A percentile compares a stretch with the other conserved stretches of the same genome.
These are phyloP conservation scores for Phaffia rhodozyma DNA, from an alignment of 1,284 basidiomycete genomes.

Conservation along the genomic window DNA sequence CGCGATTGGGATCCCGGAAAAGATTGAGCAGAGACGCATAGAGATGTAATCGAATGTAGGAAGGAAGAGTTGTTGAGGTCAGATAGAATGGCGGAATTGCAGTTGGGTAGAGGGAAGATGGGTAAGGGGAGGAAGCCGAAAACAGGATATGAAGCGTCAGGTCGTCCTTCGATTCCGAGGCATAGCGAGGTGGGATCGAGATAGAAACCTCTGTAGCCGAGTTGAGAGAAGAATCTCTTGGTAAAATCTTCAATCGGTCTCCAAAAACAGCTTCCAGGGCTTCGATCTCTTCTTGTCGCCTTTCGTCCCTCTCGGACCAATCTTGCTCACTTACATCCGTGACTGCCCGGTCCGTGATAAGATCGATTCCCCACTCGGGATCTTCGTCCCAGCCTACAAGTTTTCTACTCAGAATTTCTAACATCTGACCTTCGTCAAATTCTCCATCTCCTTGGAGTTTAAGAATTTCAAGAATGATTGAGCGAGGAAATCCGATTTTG, in stretches of 20 bases:
- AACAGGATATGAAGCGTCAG: constrained; percentile 57
- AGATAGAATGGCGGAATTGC: constrained; percentile 62
- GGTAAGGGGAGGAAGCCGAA: constrained; percentile 38
- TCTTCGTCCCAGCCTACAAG: constrained; percentile 35
- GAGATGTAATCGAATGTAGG: constrained; percentile 76
- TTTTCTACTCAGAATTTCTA: constrained; percentile 34
- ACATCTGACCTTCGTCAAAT: constrained; percentile 29
- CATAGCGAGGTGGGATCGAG: constrained; percentile 50
- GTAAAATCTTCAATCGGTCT: constrained; percentile 32
- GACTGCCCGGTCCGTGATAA: constrained; percentile 43
- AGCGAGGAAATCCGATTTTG: constrained; percentile 69
- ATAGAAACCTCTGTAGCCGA: constrained; percentile 42
- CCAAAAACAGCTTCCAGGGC: constrained; percentile 45
- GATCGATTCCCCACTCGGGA: constrained; percentile 36
- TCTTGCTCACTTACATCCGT: constrained; percentile 42
- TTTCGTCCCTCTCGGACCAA: constrained; percentile 39
- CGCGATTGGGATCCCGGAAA: constrained; percentile 40
- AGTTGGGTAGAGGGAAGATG: constrained; percentile 38
- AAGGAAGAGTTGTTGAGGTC: constrained; percentile 55
- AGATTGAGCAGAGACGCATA: constrained; percentile 51
- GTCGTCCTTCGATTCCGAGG: constrained; percentile 36
- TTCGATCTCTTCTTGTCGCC: constrained; percentile 60
- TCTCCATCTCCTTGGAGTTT: constrained; percentile 19
- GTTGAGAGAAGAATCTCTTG: constrained; percentile 12
- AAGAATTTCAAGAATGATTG: constrained; percentile 51